Base-by-base conservation (phyloP, 306 rosid genomes). In the Oemleria cerasiformis region DNA sequence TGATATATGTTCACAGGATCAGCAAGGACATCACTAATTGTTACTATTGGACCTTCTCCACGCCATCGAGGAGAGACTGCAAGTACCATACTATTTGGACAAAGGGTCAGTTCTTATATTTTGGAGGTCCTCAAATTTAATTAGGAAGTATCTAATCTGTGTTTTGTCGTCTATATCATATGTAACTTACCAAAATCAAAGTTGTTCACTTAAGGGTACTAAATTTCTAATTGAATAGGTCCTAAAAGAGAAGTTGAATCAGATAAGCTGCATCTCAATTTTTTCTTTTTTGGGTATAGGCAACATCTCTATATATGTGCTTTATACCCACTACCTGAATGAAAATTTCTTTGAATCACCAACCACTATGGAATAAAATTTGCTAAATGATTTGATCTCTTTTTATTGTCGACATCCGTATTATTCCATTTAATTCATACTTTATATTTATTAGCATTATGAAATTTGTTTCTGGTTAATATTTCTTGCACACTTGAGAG, bases 61-160 rank as follows among this genome's bases (percentile, higher is more conserved):
- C 96, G 96, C 47, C 99, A 94, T 81, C 90, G 99, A 68, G 99
- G 99, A 79, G 99, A 94, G 87, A 94, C 99, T 75, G 67, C 96
- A 25, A 91, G 97, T 83, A 91, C 99, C 78, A 91, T 94, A 75
- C 74, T 87, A 74, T 94, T 94, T 72, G 99, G 96, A 53, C 99
- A 94, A 81, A 84, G 99, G 97, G 99, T 89, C 43, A 71, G 97
- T 77, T 78, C 74, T 80, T 68, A 63, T 77, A 25, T 39, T 62
- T 65, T 40, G 49, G 66, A 70, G 40, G 36, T 17, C 73, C 14
- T 48, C 11, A 71, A 64, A 63, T 42, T 49, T 58, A 43, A 45
- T 55, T 44, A 7, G 38, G 4, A 55, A 70, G 38, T 15, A 9
- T 56, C 39, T 62, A 14, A 41, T 45, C 42, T 62, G 8, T 40